Evolutionary conservation across 371 early-diverging fungal species (phyloP).

Genomic region (Synchytrium microbalum): DNA sequence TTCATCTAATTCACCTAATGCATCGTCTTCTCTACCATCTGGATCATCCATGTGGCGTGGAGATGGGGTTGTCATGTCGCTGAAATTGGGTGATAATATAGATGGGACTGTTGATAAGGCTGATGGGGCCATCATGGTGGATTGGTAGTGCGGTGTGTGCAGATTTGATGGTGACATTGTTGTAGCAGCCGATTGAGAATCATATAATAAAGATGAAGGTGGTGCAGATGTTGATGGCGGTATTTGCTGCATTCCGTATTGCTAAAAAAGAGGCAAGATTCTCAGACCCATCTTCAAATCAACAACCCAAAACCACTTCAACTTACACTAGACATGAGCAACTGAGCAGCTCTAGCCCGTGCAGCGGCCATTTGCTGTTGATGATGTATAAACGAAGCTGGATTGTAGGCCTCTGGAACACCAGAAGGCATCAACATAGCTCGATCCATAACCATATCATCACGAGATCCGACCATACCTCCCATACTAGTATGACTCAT

Average conservation of each 20-base stretch:
- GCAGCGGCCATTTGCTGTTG: neutral
- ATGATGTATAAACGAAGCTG: neutral
- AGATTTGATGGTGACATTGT: neutral
- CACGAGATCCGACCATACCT: neutral
- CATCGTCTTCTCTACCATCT: neutral
- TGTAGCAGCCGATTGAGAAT: neutral
- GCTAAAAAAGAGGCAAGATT: neutral
- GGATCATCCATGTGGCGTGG: neutral
- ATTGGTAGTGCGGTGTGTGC: neutral
- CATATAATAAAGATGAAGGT: no score
- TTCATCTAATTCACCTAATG: neutral
- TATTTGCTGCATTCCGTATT: neutral
- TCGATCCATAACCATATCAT: neutral
- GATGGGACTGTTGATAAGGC: neutral
- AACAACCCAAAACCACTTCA: neutral
- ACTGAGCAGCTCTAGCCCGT: neutral
- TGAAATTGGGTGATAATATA: neutral
- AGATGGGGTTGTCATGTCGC: neutral
- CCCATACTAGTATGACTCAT: neutral
- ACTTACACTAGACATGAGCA: neutral
- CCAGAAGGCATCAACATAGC: no score
- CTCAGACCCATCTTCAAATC: neutral
- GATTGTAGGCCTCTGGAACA: neutral
- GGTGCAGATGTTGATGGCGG: neutral
- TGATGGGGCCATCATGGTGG: neutral